Percentiles rank a stretch among this genome's conserved stretches.
Conservation (phyloP, 176 grass and related monocot species). For the Chrysopogon serrulatus region DNA sequence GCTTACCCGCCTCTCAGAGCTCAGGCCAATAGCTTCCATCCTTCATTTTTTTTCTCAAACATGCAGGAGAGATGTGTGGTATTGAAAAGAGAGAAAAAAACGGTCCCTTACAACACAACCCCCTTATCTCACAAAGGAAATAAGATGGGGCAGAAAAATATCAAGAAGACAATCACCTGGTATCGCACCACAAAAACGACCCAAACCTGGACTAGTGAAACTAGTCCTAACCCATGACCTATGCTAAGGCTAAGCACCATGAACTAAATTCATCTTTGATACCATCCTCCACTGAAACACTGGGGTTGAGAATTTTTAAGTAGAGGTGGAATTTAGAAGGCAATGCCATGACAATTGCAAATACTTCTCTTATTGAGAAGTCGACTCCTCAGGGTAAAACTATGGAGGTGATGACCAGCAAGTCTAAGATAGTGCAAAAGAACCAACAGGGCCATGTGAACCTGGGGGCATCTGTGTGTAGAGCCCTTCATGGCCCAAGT, state of each 20-base stretch:
- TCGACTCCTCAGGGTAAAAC: background rate
- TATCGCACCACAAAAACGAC: background rate
- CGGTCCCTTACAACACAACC: background rate
- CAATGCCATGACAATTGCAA: background rate
- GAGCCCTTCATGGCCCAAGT: background rate
- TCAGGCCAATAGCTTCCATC: background rate
- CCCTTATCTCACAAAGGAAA: background rate
- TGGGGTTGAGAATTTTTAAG: background rate
- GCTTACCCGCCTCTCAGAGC: background rate
- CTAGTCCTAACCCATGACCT: background rate
- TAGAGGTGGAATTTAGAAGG: background rate
- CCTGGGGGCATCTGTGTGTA: background rate
- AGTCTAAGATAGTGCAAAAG: background rate
- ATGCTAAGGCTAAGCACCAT: background rate
- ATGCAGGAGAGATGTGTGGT: background rate
- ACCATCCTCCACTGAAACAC: background rate
- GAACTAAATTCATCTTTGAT: background rate
- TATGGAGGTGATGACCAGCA: background rate
- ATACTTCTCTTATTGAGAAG: background rate
- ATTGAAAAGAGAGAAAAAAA: background rate
- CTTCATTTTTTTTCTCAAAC: background rate
- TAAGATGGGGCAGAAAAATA: background rate
- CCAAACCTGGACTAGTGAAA: background rate
- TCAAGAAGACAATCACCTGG: background rate
- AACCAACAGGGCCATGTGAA: background rate